Evolutionary conservation across 805 yeast species (phyloP).

Genomic region (Teunomyces funiuensis): DNA sequence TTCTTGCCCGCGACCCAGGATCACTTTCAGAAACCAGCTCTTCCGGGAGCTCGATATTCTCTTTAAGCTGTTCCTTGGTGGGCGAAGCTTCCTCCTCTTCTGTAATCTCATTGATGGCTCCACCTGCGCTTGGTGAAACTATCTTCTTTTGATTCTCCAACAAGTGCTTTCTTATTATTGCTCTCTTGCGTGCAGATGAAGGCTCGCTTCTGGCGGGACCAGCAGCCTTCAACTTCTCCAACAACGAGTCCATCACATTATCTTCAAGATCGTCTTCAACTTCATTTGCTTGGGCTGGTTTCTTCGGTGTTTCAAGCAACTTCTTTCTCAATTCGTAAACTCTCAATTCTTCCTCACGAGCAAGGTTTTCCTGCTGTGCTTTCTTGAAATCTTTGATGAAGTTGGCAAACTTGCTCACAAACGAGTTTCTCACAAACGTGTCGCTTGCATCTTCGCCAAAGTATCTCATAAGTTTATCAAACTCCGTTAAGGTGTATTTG

Average conservation of each 20-base stretch:
- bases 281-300: constrained; percentile 20
- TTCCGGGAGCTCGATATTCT: constrained; percentile 1
- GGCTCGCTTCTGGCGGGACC: constrained; percentile 79
- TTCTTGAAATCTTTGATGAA: constrained; percentile 62
- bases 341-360: constrained; percentile 65
- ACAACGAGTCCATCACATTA: constrained; percentile 77
- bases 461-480: constrained; percentile 61
- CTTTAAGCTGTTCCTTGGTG: constrained; percentile 5
- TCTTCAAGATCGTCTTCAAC: constrained; percentile 39
- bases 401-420: constrained; percentile 59
- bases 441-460: constrained; percentile 71
- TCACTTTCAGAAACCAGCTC: constrained; percentile 27
- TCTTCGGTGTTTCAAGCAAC: constrained; percentile 50
- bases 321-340: constrained; percentile 76
- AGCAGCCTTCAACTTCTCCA: constrained; percentile 84
- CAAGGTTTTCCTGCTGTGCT: constrained; percentile 64
- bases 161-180: constrained; percentile 66
- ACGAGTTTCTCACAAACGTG: constrained; percentile 53
- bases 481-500: constrained; percentile 48
- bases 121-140: constrained; percentile 8
- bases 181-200: constrained; percentile 76
- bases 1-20: constrained; percentile 61
- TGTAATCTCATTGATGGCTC: background rate
- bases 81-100: constrained; percentile 18
- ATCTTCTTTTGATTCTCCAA: constrained; percentile 18